Conservation (phyloP, 2,329 filamentous ascomycete genomes). For the Beauveria asiatica region DNA sequence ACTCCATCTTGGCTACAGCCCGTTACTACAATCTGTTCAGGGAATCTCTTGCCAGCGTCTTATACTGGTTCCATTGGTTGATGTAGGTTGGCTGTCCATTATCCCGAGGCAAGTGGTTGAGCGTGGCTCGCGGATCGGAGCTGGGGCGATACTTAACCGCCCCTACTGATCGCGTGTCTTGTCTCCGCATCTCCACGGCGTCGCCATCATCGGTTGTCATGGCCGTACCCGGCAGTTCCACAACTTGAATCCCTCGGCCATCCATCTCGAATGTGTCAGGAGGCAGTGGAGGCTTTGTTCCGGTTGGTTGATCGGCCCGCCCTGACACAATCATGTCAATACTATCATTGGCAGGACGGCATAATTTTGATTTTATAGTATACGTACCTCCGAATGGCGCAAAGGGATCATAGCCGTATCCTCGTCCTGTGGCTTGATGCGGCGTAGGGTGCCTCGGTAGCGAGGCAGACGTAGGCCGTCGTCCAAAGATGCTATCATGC, state of each 20-base stretch:
- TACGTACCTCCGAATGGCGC: slow-evolving; percentile 35
- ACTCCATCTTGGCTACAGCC: not conserved
- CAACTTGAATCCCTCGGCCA: slow-evolving; percentile 22
- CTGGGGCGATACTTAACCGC: slow-evolving; percentile 6
- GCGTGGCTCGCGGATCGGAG: slow-evolving; percentile 26
- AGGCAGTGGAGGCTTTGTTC: slow-evolving; percentile 18
- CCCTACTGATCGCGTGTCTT: not conserved
- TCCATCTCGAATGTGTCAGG: slow-evolving; percentile 31
- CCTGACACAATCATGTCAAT: slow-evolving; percentile 17
- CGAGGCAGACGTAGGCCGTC: not conserved
- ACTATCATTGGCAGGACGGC: no score
- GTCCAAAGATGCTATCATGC: slow-evolving; percentile 5
- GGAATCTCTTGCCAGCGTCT: slow-evolving; percentile 10
- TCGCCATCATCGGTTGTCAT: slow-evolving; percentile 10
- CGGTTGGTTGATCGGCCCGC: slow-evolving; percentile 22
- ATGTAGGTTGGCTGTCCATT: slow-evolving; percentile 23
- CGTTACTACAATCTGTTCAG: not conserved
- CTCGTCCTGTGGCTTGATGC: not conserved
- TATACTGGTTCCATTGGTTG: slow-evolving; percentile 31
- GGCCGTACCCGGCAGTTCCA: slow-evolving; percentile 24
- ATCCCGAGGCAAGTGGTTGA: slow-evolving; percentile 24
- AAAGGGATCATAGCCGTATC: slow-evolving; percentile 27
- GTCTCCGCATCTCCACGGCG: slow-evolving; percentile 5
- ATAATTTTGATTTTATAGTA: no score
- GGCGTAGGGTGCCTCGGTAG: slow-evolving; percentile 1